Percentiles rank a stretch among this genome's conserved stretches.
These are phyloP conservation scores for Mycena pura DNA, from an alignment of 768 basidiomycete species.

Conservation along the genomic window DNA sequence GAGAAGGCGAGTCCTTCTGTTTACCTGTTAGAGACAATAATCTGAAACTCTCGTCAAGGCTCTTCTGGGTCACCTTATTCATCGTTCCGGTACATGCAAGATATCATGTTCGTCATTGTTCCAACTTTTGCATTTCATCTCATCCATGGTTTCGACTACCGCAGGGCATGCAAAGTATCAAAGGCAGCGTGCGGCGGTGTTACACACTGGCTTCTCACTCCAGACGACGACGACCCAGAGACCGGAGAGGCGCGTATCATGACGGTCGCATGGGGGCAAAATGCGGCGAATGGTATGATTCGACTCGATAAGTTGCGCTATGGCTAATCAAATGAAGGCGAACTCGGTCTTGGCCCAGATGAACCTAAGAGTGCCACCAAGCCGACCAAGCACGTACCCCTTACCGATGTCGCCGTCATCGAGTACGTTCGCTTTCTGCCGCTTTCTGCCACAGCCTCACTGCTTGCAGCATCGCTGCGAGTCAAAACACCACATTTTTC, in stretches of 20 bases:
- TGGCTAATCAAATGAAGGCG: constrained; percentile 49
- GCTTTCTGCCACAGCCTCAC: background rate
- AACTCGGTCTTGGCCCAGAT: constrained; percentile 81
- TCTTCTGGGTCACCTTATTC: constrained; percentile 92
- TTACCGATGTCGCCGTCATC: constrained; percentile 82
- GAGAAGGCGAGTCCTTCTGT: constrained; percentile 66
- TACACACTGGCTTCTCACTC: constrained; percentile 82
- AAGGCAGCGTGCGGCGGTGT: constrained; percentile 82
- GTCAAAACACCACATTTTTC: constrained; percentile 87
- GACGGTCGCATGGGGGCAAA: constrained; percentile 88
- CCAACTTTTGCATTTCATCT: background rate
- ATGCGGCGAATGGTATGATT: constrained; percentile 75
- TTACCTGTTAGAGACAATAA: background rate
- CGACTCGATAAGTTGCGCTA: background rate
- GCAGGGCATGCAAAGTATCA: constrained; percentile 79
- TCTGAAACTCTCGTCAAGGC: constrained; percentile 48
- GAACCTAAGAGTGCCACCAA: constrained; percentile 89
- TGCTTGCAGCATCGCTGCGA: constrained; percentile 72
- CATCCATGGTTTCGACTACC: constrained; percentile 8
- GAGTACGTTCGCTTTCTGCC: constrained; percentile 53
- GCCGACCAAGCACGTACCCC: constrained; percentile 71
- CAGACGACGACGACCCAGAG: constrained; percentile 63
- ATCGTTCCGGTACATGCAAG: constrained; percentile 84
- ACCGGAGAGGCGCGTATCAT: constrained; percentile 54
- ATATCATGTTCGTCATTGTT: constrained; percentile 69